phyloP scores from a whole-genome alignment of 2,329 filamentous ascomycete species.

The Passalora sequoiae region DNA sequence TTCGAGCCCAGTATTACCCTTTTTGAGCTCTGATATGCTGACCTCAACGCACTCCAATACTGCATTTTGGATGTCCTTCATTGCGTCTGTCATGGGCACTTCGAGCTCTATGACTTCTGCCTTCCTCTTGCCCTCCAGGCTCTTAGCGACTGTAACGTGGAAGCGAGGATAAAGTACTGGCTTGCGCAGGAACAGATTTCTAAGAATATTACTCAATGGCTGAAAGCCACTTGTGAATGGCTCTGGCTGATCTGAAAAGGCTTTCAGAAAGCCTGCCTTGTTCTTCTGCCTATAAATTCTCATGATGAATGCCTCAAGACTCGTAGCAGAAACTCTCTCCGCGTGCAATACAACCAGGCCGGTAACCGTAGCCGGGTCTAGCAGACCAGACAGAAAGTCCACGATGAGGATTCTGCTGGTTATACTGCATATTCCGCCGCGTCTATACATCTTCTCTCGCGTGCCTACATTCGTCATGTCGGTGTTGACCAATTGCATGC shows the following conservation, averaged over 20 bases:
- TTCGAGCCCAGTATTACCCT: conserved; percentile 82
- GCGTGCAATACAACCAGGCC: conserved; percentile 84
- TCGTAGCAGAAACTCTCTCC: conserved; percentile 78
- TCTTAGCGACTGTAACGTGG: conserved; percentile 81
- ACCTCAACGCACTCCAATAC: conserved; percentile 94
- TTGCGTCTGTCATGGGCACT: conserved; percentile 89
- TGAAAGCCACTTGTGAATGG: conserved; percentile 84
- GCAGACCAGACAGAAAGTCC: conserved; percentile 76
- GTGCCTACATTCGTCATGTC: conserved; percentile 82
- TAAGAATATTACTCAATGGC: conserved; percentile 82
- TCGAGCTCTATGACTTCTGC: conserved; percentile 97
- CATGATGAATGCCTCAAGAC: conserved; percentile 89
- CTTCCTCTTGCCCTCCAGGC: conserved; percentile 82
- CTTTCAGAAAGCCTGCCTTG: conserved; percentile 88
- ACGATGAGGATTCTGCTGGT: conserved; percentile 94
- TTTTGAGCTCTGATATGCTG: conserved; percentile 89
- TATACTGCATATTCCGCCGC: conserved; percentile 89
- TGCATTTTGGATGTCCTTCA: conserved; percentile 89
- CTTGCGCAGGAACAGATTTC: conserved; percentile 84
- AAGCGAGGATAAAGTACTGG: conserved; percentile 90
- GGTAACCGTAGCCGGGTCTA: conserved; percentile 79
- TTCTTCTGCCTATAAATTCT: conserved; percentile 93
- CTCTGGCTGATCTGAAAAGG: conserved; percentile 90
- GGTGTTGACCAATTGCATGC: conserved; percentile 87
- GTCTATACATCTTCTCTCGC: conserved; percentile 84